A percentile compares a stretch with the other conserved stretches of the same genome.
Evolutionary conservation across 2,329 filamentous ascomycete species (phyloP).

Genomic region (Aspergillus caelatus): DNA sequence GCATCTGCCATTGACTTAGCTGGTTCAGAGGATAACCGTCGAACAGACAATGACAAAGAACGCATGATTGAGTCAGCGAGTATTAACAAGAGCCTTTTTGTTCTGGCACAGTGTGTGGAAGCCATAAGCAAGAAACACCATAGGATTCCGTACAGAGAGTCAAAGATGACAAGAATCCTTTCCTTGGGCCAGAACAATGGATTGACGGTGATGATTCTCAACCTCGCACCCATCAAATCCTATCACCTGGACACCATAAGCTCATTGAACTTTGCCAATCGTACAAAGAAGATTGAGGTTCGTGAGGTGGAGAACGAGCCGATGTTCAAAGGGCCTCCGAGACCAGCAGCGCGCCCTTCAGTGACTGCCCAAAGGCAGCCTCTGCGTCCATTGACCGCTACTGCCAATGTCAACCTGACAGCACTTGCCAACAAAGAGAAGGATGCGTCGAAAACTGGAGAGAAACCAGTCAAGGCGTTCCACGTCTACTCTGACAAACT

Average conservation of each 20-base stretch:
- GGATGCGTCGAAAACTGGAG: constrained; percentile 55
- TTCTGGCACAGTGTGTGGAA: constrained; percentile 91
- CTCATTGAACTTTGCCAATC: constrained; percentile 90
- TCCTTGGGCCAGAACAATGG: constrained; percentile 93
- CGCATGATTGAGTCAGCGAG: constrained; percentile 91
- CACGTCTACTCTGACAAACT: constrained; percentile 79
- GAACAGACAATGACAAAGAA: constrained; percentile 92
- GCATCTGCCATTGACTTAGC: constrained; percentile 93
- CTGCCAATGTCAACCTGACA: constrained; percentile 71
- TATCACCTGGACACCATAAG: constrained; percentile 94
- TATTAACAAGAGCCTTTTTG: constrained; percentile 97
- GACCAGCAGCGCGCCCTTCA: constrained; percentile 48
- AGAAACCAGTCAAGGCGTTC: constrained; percentile 81
- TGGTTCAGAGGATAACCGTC: constrained; percentile 91
- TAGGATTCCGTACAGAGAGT: constrained; percentile 89
- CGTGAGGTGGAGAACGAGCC: constrained; percentile 95
- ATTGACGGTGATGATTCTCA: constrained; percentile 94
- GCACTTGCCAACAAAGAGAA: constrained; percentile 52
- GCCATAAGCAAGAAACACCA: constrained; percentile 77
- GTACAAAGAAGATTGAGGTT: constrained; percentile 94
- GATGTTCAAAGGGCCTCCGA: constrained; percentile 75
- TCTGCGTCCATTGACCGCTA: constrained; percentile 73
- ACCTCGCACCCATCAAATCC: constrained; percentile 85
- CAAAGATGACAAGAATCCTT: constrained; percentile 95
- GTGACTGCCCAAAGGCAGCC: constrained; percentile 69